Conservation (phyloP, 2,329 filamentous ascomycete genomes). For the Tothia fuscella region DNA sequence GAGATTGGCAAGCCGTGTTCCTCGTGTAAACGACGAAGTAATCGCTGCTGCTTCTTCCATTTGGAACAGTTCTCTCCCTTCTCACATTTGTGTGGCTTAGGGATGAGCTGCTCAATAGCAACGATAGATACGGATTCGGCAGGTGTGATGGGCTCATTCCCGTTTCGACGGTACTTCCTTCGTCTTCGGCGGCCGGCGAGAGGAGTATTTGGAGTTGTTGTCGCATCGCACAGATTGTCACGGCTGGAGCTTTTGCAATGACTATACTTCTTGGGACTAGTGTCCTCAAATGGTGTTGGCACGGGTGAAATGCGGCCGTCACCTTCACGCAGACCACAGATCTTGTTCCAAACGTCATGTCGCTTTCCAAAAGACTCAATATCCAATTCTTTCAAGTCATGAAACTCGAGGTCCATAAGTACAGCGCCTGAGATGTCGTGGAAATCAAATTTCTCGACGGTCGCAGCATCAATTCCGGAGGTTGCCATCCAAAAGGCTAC, state of each 20-base stretch:
- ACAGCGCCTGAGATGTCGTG: conserved; percentile 90
- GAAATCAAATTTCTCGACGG: conserved; percentile 74
- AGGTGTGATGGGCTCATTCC: conserved; percentile 59
- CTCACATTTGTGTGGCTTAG: conserved; percentile 70
- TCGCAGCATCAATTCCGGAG: conserved; percentile 61
- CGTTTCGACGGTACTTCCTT: conserved; percentile 26
- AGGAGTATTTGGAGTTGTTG: conserved; percentile 22
- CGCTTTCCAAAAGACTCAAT: conserved; percentile 73
- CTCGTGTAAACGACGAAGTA: conserved; percentile 61
- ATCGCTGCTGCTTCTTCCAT: conserved; percentile 67
- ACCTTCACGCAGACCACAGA: conserved; percentile 50
- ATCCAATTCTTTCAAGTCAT: conserved; percentile 70
- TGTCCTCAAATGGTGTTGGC: conserved; percentile 38
- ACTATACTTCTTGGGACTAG: conserved; percentile 26
- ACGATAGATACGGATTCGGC: conserved; percentile 83
- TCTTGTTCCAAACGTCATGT: conserved; percentile 69
- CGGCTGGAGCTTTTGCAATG: conserved; percentile 17
- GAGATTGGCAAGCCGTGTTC: conserved; percentile 57
- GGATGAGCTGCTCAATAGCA: conserved; percentile 78
- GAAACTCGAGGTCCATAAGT: conserved; percentile 80
- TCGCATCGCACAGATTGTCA: conserved; percentile 16
- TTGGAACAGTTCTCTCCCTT: conserved; percentile 81
- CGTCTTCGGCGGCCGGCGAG: conserved; percentile 25
- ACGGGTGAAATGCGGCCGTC: conserved; percentile 30
- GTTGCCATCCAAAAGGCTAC: conserved; percentile 81